phyloP scores from a whole-genome alignment of 176 grass and related monocot species.

The Tillandsia leiboldiana region DNA sequence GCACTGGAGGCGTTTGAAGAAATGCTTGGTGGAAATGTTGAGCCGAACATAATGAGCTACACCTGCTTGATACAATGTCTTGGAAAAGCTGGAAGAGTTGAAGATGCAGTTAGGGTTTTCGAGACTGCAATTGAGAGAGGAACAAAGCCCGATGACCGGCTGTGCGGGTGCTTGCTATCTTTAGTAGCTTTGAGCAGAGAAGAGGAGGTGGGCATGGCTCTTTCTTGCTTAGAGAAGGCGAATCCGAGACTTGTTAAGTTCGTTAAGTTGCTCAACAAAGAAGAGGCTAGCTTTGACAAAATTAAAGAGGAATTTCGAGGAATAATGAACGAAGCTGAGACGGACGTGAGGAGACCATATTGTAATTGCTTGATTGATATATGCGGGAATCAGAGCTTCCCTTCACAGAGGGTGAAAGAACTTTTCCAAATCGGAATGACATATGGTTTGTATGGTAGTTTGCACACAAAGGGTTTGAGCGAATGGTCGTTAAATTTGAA shows the following conservation, averaged over 20 bases:
- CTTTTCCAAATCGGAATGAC: conserved; percentile 51
- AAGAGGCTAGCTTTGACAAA: conserved; percentile 16
- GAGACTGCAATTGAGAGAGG: conserved; percentile 30
- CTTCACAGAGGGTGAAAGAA: conserved; percentile 32
- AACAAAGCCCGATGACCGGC: conserved; percentile 49
- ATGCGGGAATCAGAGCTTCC: conserved; percentile 50
- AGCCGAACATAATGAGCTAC: conserved; percentile 77
- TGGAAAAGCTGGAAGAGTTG: conserved; percentile 51
- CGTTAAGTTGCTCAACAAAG: conserved; percentile 42
- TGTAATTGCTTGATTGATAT: conserved; percentile 96
- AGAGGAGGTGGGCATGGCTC: conserved; percentile 36
- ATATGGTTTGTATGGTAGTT: conserved; percentile 53
- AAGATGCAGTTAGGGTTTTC: conserved; percentile 44
- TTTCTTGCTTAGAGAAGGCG: conserved; percentile 55
- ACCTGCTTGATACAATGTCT: conserved; percentile 87
- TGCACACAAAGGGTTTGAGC: conserved; percentile 33
- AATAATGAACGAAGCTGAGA: conserved; percentile 28
- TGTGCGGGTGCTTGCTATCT: conserved; percentile 76
- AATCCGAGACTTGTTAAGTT: conserved; percentile 41
- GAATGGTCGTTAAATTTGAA: conserved; percentile 73
- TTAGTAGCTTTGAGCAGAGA: conserved; percentile 43
- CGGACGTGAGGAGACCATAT: conserved; percentile 57
- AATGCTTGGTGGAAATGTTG: conserved; percentile 40
- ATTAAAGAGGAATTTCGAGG: conserved; percentile 32
- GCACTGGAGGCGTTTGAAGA: conserved; percentile 69